These are phyloP conservation scores for Lentinus tigrinus DNA, from an alignment of 768 basidiomycete genomes.

Conservation along the genomic window DNA sequence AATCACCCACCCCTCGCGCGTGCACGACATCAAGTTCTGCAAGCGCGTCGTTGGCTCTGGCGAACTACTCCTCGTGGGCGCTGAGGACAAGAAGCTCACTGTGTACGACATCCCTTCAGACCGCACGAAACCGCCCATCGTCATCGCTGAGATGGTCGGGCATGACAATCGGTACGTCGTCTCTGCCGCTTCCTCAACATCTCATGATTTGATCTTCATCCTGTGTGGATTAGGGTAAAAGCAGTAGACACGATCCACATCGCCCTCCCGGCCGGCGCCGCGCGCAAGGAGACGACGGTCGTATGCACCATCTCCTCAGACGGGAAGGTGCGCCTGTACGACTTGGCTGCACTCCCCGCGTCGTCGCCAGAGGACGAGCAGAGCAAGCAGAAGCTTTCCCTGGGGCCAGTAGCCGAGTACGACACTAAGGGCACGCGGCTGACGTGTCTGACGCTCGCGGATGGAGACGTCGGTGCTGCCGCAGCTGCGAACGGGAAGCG, in stretches of 20 bases:
- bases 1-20: conserved; percentile 73
- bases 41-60: conserved; percentile 52
- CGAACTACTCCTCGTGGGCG: conserved; percentile 78
- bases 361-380: conserved; percentile 20
- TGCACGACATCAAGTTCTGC: conserved; percentile 83
- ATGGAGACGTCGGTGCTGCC: conserved; percentile 36
- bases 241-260: conserved; percentile 62
- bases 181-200: not conserved
- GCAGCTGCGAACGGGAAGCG: conserved; percentile 32
- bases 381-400: conserved; percentile 28
- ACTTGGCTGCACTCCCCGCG: conserved; percentile 53
- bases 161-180: conserved; percentile 79
- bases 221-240: conserved; percentile 60
- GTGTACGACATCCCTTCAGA: conserved; percentile 65
- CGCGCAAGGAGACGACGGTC: conserved; percentile 51
- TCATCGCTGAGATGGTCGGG: conserved; percentile 75
- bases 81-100: conserved; percentile 87
- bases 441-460: conserved; percentile 68
- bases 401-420: conserved; percentile 63
- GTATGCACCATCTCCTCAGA: conserved; percentile 86
- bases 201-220: not conserved
- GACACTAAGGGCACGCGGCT: conserved; percentile 85
- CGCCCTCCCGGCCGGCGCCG: conserved; percentile 37
- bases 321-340: conserved; percentile 78
- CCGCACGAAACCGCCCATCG: conserved; percentile 42